These are phyloP conservation scores for Talaromyces islandicus DNA, from an alignment of 2,329 filamentous ascomycete species.

Conservation along the genomic window DNA sequence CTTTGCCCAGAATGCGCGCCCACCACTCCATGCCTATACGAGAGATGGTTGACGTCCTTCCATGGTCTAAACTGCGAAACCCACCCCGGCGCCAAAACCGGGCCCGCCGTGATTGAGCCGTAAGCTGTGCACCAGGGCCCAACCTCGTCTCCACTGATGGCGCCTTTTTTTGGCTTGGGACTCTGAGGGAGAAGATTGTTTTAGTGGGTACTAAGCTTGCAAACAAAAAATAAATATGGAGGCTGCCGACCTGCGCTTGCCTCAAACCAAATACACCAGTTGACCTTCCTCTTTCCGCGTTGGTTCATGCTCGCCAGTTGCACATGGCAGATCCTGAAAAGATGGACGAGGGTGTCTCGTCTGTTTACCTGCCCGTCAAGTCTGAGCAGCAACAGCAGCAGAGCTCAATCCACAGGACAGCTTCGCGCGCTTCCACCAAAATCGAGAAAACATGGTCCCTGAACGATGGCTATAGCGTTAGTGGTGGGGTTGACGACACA, in stretches of 20 bases:
- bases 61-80: background rate
- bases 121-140: background rate
- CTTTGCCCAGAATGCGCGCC: background rate
- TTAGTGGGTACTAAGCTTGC: background rate
- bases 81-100: background rate
- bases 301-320: no score
- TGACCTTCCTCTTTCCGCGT: background rate
- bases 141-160: background rate
- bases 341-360: background rate
- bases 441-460: constrained; percentile 30
- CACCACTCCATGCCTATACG: background rate
- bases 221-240: background rate
- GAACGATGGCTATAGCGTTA: constrained; percentile 29
- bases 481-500: constrained; percentile 19
- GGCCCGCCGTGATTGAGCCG: background rate
- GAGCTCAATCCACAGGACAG: constrained; percentile 4
- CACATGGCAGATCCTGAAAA: background rate
- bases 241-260: background rate
- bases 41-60: background rate
- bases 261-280: background rate
- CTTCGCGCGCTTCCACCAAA: constrained; percentile 19
- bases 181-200: background rate
- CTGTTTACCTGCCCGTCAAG: background rate
- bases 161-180: background rate
- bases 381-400: background rate